These are phyloP conservation scores for Lactifluus volemus DNA, from an alignment of 768 basidiomycete genomes.

Conservation along the genomic window DNA sequence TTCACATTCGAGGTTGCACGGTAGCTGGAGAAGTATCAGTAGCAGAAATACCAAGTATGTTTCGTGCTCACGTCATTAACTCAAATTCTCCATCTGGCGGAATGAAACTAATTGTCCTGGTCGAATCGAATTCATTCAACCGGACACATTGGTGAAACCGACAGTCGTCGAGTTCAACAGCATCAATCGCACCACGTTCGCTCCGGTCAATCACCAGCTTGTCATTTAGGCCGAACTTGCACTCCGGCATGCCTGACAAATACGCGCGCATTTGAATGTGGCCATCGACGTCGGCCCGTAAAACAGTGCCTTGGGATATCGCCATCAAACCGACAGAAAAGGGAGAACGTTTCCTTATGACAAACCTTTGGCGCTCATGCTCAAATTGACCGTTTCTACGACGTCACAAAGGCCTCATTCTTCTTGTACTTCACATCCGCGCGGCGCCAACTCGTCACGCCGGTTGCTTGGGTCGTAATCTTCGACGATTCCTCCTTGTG, in stretches of 20 bases:
- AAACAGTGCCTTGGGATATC: constrained; percentile 53
- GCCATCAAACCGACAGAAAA: background rate
- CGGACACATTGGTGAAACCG: constrained; percentile 98
- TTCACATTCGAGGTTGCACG: constrained; percentile 95
- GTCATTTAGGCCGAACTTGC: constrained; percentile 98
- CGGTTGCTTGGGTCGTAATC: constrained; percentile 95
- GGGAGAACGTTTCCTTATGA: background rate
- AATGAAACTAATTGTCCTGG: constrained; percentile 91
- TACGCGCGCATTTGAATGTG: constrained; percentile 99
- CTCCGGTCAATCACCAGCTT: constrained; percentile 94
- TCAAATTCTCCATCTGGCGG: constrained; percentile 99
- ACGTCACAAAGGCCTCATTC: constrained; percentile 99
- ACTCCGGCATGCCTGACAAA: constrained; percentile 92
- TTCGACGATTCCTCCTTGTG: constrained; percentile 90
- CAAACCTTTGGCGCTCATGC: constrained; percentile 94
- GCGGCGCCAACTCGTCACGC: constrained; percentile 91
- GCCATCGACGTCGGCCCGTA: constrained; percentile 96
- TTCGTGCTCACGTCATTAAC: constrained; percentile 70
- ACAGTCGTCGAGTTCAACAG: constrained; percentile 96
- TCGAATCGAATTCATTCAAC: constrained; percentile 88
- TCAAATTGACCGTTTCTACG: constrained; percentile 90
- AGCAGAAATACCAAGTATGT: background rate
- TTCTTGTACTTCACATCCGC: constrained; percentile 98
- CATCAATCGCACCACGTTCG: constrained; percentile 48
- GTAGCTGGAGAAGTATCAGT: constrained; percentile 50